Evolutionary conservation across 2,329 filamentous ascomycete species (phyloP).

Genomic region (Neopestalotiopsis rosae): DNA sequence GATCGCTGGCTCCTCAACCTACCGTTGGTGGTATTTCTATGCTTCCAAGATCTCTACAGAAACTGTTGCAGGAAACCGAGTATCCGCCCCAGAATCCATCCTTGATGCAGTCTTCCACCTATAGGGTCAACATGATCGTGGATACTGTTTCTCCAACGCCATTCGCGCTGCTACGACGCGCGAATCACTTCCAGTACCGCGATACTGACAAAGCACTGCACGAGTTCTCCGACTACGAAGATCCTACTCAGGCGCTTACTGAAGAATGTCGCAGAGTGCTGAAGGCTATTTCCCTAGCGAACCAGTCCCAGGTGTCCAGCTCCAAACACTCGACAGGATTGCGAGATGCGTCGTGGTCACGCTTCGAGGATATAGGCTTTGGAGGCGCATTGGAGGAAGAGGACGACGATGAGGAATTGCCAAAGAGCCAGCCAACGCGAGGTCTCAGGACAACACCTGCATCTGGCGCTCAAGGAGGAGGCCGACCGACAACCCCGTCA

Average conservation of each 20-base stretch:
- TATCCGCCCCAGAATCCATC: slow-evolving; percentile 85
- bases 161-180: slow-evolving; percentile 86
- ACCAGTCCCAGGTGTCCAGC: slow-evolving; percentile 79
- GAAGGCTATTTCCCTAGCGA: slow-evolving; percentile 84
- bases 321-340: slow-evolving; percentile 74
- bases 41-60: slow-evolving; percentile 88
- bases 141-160: slow-evolving; percentile 93
- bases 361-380: slow-evolving; percentile 95
- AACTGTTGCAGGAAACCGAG: slow-evolving; percentile 88
- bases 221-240: slow-evolving; percentile 85
- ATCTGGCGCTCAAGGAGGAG: slow-evolving; percentile 66
- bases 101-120: slow-evolving; percentile 79
- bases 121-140: slow-evolving; percentile 96
- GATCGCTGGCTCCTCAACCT: slow-evolving; percentile 85
- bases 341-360: slow-evolving; percentile 91
- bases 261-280: slow-evolving; percentile 94
- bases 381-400: slow-evolving; percentile 75
- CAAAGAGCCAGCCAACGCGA: slow-evolving; percentile 36
- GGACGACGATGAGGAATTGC: slow-evolving; percentile 65
- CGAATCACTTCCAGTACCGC: slow-evolving; percentile 94
- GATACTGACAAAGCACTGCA: slow-evolving; percentile 86
- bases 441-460: slow-evolving; percentile 70
- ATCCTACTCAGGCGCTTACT: slow-evolving; percentile 85
- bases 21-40: slow-evolving; percentile 80
- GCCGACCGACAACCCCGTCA: slow-evolving; percentile 89